phyloP scores from a whole-genome alignment of 2,329 filamentous ascomycete species.

The Pseudogymnoascus verrucosus region DNA sequence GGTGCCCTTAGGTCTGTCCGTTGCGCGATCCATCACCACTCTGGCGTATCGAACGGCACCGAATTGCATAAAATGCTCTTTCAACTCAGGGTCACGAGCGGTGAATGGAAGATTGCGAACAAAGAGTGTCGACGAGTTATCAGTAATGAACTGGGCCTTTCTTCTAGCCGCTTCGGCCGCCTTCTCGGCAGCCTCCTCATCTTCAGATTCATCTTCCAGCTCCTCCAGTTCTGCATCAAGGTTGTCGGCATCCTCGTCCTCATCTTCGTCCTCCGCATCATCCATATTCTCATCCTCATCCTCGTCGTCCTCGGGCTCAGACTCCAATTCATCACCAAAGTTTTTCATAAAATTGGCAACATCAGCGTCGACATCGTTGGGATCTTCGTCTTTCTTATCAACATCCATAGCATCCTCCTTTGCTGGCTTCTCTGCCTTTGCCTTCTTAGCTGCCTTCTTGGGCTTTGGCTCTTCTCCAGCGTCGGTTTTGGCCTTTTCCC shows the following conservation, averaged over 20 bases:
- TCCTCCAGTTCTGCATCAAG: constrained; percentile 32
- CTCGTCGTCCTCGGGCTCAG: constrained; percentile 30
- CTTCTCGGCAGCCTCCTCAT: constrained; percentile 35
- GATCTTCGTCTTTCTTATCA: constrained; percentile 27
- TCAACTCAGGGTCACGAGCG: constrained; percentile 71
- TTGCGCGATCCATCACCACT: constrained; percentile 78
- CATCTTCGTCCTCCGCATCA: constrained; percentile 49
- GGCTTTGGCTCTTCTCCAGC: constrained; percentile 25
- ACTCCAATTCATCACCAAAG: constrained; percentile 28
- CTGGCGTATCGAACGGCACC: constrained; percentile 85
- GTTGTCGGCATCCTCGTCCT: constrained; percentile 40
- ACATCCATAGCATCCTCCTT: constrained; percentile 24
- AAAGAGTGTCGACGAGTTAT: constrained; percentile 76
- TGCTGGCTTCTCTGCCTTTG: constrained; percentile 23
- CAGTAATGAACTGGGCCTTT: constrained; percentile 36
- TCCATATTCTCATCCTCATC: constrained; percentile 35
- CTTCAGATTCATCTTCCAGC: constrained; percentile 28
- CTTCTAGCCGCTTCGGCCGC: constrained; percentile 29
- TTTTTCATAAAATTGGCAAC: constrained; percentile 27
- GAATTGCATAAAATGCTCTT: constrained; percentile 80
- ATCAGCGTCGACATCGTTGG: constrained; percentile 29
- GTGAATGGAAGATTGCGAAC: constrained; percentile 92
- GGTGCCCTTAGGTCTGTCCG: constrained; percentile 81
- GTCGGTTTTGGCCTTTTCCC: constrained; percentile 56
- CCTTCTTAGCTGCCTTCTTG: constrained; percentile 23